Evolutionary conservation across 23 red algal species (phyloP).

Genomic region (Chondrus crispus): DNA sequence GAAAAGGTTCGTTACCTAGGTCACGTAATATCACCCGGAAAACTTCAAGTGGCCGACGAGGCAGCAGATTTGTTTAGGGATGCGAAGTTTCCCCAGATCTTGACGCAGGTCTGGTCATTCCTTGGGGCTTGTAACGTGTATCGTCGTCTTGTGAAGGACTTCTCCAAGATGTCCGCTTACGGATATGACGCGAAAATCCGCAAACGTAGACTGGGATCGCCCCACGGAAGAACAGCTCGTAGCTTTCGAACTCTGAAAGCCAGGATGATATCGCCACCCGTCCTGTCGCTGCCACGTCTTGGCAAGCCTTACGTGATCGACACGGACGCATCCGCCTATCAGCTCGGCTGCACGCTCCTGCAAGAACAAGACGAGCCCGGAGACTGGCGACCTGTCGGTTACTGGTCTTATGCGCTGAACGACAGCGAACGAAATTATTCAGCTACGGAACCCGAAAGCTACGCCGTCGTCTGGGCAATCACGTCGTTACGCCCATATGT

Average conservation of each 20-base stretch:
- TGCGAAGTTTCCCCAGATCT: neutral
- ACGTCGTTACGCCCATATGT: too few species aligned
- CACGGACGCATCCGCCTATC: too few species aligned
- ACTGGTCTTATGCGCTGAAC: too few species aligned
- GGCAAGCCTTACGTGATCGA: too few species aligned
- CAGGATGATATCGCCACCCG: neutral
- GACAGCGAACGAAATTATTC: too few species aligned
- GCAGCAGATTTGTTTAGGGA: neutral
- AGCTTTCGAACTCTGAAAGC: neutral
- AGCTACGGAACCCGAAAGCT: too few species aligned
- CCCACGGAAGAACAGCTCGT: neutral
- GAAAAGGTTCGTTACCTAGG: conserved; percentile 26
- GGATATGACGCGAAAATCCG: neutral
- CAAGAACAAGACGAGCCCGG: too few species aligned
- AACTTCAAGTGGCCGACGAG: neutral
- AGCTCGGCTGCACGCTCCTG: too few species aligned
- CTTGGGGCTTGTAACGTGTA: neutral
- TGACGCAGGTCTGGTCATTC: conserved; percentile 25
- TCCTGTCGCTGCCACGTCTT: too few species aligned
- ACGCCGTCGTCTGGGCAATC: too few species aligned
- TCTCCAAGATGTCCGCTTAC: neutral
- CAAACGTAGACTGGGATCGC: neutral
- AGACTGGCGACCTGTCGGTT: too few species aligned
- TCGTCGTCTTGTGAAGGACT: conserved; percentile 11
- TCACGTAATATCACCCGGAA: conserved; percentile 11